Evolutionary conservation across 2,329 filamentous ascomycete species (phyloP), one percentile per base, ranked within the genome.

Genomic region (Aspergillus ruber): DNA sequence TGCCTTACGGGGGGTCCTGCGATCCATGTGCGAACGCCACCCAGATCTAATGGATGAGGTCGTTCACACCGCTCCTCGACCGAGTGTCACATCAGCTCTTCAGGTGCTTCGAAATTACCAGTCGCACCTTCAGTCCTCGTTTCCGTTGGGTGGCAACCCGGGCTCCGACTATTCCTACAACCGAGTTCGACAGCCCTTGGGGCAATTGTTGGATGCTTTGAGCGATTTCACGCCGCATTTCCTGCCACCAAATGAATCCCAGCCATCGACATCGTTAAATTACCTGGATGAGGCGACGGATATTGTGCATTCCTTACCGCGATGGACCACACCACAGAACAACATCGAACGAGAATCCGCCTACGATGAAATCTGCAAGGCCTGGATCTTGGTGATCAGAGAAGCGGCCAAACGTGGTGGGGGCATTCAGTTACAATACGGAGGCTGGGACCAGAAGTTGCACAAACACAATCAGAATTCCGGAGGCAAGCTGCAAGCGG

Each of bases 151-250:
- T 59, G 88, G 89, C 62, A 85, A 90, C 57, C 80, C 85, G 10
- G 88, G 83, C 49, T 89, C 90, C 38, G 91, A 97, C 67, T 97
- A 97, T 71, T 85, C 89, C 44, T 98, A 96, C 68, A 94, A 96
- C 65, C 83, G 93, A 58, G 88, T 97, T 46, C 88, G 86, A 58
- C 86, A 90, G 55, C 82, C 86, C 33, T 77, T 97, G 15, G 74
- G 83, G 21, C 84, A 88, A 49, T 79, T 98, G 20, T 82, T 96
- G 50, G 89, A 96, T 50, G 90, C 93, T 39, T 78, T 98, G 40
- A 85, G 86, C 65, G 93, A 98, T 64, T 98, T 94, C 65, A 97
- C 90, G 0, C 89, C 90, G 3, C 90, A 97, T 67, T 98, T 95
- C 62, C 82, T 98, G 2, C 93, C 93, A 10, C 93, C 93, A 0